These are phyloP conservation scores for Brasenia schreberi DNA, from an alignment of 164 flowering plant genomes.

Conservation along the genomic window DNA sequence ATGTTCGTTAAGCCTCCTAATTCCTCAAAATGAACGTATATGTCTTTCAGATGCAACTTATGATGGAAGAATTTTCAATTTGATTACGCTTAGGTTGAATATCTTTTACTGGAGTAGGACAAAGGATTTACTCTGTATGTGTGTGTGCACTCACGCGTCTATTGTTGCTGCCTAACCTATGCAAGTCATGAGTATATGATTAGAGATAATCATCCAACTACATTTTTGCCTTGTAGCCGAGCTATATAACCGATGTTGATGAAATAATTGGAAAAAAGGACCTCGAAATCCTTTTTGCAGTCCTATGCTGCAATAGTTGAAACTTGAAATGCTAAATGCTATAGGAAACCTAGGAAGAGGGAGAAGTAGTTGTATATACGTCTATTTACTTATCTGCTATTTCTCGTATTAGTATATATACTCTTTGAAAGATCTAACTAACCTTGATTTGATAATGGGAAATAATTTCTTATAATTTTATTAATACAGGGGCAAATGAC, in stretches of 20 bases:
- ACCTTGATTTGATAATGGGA: neutral
- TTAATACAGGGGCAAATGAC: conserved; percentile 27
- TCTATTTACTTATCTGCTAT: neutral
- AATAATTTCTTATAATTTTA: neutral
- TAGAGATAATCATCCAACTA: neutral
- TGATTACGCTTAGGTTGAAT: neutral
- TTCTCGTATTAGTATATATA: no score
- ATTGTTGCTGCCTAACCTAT: neutral
- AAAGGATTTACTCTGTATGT: neutral
- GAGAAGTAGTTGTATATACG: neutral
- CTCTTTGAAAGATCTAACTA: neutral
- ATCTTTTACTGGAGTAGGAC: neutral
- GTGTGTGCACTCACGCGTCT: neutral
- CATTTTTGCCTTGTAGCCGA: no score
- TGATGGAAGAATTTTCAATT: neutral
- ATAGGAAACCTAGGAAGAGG: neutral
- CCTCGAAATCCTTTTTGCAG: no score
- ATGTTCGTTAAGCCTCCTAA: neutral
- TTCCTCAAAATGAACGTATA: neutral
- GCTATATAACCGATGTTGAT: no score
- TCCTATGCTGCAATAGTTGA: neutral
- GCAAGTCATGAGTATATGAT: neutral
- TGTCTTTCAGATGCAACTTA: neutral
- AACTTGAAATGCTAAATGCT: neutral
- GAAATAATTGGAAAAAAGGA: no score